Base-by-base conservation (phyloP, 2,329 filamentous ascomycete genomes). In the Venturia oleaginea region DNA sequence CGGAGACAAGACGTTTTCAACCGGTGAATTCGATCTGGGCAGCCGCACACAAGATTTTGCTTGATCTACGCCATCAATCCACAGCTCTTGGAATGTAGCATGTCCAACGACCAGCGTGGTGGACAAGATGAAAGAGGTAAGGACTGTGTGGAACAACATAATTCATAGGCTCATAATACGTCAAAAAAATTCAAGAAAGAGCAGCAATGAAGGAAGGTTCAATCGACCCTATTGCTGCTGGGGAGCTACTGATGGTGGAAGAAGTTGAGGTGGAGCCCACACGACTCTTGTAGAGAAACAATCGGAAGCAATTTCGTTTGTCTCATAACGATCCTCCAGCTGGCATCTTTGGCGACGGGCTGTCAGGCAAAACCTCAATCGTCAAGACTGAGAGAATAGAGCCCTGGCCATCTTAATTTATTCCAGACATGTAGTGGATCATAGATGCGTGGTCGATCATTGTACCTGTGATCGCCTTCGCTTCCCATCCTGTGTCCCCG, bases 71-170 rank as follows among this genome's bases (percentile, higher is more conserved):
- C 75, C 77, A 67, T 82, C 79, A 68, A 82, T 76, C 63, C 78
- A 81, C 42, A 83, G 72, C 17, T 80, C 72, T 67, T 83, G 81
- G 73, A 82, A 83, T 38, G 77, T 80, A 51, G 81, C 79, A 67
- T 84, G 82, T 61, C 75, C 76, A 59, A 76, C 70, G 19, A 75
- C 64, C 42, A 54, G 27, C 11, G n/a, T 7, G 15, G n/a, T 30
- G 22, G 37, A 40, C 13, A 64, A 37, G 15, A 27, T 22, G 3
- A 65, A 27, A 51, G 42, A 32, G 17, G 57, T 64, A 24, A 59
- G 4, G 34, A 46, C 17, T 27, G 22, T 37, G 4, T 3, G 40
- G 42, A 60, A 32, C 34, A 60, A n/a, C 30, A 30, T 60, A 8
- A 42, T 19, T 37, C 17, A 17, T 24, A 60, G n/a, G 10, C 8